phyloP scores from a whole-genome alignment of 768 basidiomycete genomes.

The Rhizopogon rudus region DNA sequence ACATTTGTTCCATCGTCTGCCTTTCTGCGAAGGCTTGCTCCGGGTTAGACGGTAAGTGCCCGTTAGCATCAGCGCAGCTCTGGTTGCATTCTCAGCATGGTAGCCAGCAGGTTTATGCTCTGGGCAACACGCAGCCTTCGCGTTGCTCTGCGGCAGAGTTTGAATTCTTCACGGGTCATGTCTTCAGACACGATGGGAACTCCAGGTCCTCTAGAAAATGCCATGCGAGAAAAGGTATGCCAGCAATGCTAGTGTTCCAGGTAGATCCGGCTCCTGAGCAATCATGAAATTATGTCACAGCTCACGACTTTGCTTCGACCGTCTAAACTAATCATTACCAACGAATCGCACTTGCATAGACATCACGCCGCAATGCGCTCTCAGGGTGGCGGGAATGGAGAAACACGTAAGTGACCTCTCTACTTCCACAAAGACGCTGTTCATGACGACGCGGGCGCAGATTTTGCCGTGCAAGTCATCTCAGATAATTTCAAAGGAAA shows the following conservation, averaged over 20 bases:
- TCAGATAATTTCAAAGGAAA: slow-evolving; percentile 72
- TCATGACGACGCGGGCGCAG: slow-evolving; percentile 32
- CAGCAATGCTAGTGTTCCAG: slow-evolving; percentile 13
- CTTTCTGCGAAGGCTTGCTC: neutral
- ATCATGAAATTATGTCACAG: slow-evolving; percentile 32
- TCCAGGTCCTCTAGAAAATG: slow-evolving; percentile 48
- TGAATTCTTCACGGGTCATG: slow-evolving; percentile 20
- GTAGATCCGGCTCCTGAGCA: slow-evolving; percentile 16
- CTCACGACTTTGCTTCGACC: slow-evolving; percentile 60
- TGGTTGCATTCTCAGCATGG: slow-evolving; percentile 1
- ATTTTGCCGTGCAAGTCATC: slow-evolving; percentile 73
- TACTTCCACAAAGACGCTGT: slow-evolving; percentile 13
- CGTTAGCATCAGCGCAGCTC: slow-evolving; percentile 1
- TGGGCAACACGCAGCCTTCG: slow-evolving; percentile 14
- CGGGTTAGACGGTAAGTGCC: slow-evolving; percentile 1
- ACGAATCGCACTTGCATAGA: slow-evolving; percentile 83
- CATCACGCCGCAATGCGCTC: slow-evolving; percentile 81
- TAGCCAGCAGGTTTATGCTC: slow-evolving; percentile 19
- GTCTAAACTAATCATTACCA: slow-evolving; percentile 57
- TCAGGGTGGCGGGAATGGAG: slow-evolving; percentile 60
- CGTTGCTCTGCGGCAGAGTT: slow-evolving; percentile 13
- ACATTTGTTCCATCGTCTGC: neutral
- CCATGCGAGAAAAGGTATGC: slow-evolving; percentile 57
- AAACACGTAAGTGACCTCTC: slow-evolving; percentile 66
- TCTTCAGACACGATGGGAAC: slow-evolving; percentile 19